A percentile compares a stretch with the other conserved stretches of the same genome.
phyloP scores from a whole-genome alignment of 2,329 filamentous ascomycete species.

The Aspergillus intermedius region DNA sequence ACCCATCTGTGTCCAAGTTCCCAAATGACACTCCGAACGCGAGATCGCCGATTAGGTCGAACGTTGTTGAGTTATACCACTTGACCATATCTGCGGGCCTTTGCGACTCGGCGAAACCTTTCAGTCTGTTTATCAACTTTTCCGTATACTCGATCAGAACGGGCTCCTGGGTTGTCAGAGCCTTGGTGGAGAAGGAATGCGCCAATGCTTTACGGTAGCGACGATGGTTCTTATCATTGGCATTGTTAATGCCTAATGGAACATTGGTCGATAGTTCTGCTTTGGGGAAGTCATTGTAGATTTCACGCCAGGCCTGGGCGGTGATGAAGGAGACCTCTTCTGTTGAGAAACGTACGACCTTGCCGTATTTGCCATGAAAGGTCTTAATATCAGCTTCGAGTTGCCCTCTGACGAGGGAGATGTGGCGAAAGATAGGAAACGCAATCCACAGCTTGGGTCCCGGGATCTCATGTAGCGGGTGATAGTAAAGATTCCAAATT shows the following conservation, averaged over 20 bases:
- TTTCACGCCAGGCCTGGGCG: slow-evolving; percentile 20
- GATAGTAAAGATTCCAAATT: slow-evolving; percentile 13
- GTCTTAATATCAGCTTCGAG: slow-evolving; percentile 5
- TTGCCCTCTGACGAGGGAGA: slow-evolving; percentile 5
- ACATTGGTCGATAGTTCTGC: slow-evolving; percentile 1
- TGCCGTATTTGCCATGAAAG: slow-evolving; percentile 10
- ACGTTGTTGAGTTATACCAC: slow-evolving; percentile 20
- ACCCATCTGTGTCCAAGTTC: slow-evolving; percentile 12
- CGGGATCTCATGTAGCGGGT: slow-evolving; percentile 9
- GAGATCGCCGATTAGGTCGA: slow-evolving; percentile 22
- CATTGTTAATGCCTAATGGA: slow-evolving; percentile 6
- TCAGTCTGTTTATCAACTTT: slow-evolving; percentile 18
- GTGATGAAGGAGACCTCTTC: slow-evolving; percentile 26
- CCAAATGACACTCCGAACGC: slow-evolving; percentile 20
- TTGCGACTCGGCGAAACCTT: slow-evolving; percentile 5
- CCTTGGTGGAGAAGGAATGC: slow-evolving; percentile 37
- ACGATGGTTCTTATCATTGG: slow-evolving; percentile 16
- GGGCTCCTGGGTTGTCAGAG: slow-evolving; percentile 31
- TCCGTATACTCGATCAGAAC: slow-evolving; percentile 26
- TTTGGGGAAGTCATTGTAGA: slow-evolving; percentile 17
- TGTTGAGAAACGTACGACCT: slow-evolving; percentile 25
- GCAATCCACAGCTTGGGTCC: slow-evolving; percentile 12
- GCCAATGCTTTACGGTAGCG: slow-evolving; percentile 23
- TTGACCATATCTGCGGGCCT: slow-evolving; percentile 14
- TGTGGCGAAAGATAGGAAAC: slow-evolving; percentile 8